phyloP scores from a whole-genome alignment of 345 rosid genomes.

The Rhodamnia rubescens region DNA sequence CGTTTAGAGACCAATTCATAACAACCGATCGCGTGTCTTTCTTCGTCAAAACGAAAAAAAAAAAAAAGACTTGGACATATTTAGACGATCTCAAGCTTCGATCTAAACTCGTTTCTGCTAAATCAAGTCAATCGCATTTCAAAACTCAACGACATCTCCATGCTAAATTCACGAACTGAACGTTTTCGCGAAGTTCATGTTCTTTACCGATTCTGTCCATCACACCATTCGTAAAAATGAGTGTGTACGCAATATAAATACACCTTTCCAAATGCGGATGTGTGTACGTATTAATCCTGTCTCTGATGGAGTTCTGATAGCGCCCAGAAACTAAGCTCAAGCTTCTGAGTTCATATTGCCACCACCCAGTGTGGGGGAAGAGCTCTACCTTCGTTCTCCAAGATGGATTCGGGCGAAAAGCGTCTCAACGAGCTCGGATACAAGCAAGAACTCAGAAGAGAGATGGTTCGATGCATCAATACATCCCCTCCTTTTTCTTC shows the following conservation, averaged over 20 bases:
- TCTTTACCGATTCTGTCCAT: accelerated
- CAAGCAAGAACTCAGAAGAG: constrained; percentile 57
- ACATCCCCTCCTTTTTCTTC: background rate
- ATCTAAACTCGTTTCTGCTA: background rate
- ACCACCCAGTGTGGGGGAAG: background rate
- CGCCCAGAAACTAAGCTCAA: background rate
- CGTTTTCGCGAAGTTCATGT: background rate
- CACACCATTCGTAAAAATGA: background rate
- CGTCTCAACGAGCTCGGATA: constrained; percentile 53
- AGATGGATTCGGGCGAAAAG: constrained; percentile 34
- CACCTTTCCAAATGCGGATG: background rate
- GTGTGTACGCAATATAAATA: background rate
- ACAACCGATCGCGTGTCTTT: accelerated
- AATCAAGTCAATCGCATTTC: background rate
- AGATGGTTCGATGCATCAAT: constrained; percentile 19
- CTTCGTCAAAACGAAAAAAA: background rate
- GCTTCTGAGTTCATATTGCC: background rate
- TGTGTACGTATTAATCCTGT: background rate
- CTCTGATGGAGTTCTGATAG: background rate
- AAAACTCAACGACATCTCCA: accelerated
- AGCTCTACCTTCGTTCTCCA: background rate
- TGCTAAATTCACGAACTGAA: background rate
- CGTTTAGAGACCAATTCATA: background rate
- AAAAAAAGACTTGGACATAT: no score
- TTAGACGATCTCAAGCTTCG: no score